Evolutionary conservation across 1,284 basidiomycete genomes (phyloP).

Genomic region (Rhodotorula sp.): DNA sequence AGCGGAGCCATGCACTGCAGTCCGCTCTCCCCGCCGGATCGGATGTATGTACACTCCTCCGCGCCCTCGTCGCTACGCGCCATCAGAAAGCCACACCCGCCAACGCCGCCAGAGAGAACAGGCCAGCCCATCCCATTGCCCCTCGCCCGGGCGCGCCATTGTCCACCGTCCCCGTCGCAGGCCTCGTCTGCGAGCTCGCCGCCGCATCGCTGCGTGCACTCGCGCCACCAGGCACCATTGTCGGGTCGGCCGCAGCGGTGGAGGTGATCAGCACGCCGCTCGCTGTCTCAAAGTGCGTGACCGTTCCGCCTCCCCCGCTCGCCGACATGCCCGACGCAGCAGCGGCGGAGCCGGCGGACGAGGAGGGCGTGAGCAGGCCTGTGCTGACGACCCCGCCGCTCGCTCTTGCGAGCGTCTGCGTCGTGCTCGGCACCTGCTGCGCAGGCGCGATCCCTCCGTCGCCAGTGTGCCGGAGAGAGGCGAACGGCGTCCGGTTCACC

Average conservation of each 20-base stretch:
- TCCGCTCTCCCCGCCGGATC: neutral
- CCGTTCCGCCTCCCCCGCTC: neutral
- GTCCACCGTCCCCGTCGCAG: no score
- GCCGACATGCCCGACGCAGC: neutral
- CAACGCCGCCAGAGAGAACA: neutral
- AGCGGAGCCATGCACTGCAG: conserved; percentile 3
- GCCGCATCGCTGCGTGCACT: no score
- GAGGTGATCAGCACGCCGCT: neutral
- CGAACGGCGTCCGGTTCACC: neutral
- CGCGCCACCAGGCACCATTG: no score
- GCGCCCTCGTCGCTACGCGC: neutral
- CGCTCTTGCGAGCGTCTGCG: neutral
- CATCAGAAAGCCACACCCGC: neutral
- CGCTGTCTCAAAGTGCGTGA: neutral
- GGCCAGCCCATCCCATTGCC: no score
- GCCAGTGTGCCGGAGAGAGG: neutral
- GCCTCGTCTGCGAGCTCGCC: no score
- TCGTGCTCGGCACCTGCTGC: neutral
- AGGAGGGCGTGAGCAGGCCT: neutral
- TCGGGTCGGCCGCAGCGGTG: neutral
- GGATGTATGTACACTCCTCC: neutral
- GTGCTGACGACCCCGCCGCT: neutral
- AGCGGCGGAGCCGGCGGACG: neutral
- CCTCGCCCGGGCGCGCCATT: no score
- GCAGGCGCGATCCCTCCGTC: neutral